These are phyloP conservation scores for Magnaporthales sp. DNA, from an alignment of 2,329 filamentous ascomycete genomes.

Conservation along the genomic window DNA sequence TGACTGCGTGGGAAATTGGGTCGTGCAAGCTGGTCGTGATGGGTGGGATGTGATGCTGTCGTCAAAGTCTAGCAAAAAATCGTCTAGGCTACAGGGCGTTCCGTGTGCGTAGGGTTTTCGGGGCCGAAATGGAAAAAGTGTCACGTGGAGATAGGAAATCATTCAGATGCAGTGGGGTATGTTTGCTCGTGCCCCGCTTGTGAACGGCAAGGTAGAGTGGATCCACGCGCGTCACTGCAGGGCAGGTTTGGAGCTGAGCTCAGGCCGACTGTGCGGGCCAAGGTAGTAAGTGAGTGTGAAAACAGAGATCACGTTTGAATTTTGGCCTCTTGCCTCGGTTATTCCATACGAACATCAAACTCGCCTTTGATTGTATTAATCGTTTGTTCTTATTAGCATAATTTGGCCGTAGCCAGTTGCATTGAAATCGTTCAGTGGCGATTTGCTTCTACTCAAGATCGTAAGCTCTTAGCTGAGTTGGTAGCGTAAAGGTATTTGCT, in stretches of 20 bases:
- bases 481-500: background rate
- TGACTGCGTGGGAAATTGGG: slow-evolving; percentile 1
- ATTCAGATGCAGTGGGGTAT: background rate
- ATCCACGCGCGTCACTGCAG: background rate
- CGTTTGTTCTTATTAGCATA: no score
- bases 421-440: background rate
- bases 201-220: background rate
- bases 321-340: background rate
- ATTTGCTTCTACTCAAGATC: background rate
- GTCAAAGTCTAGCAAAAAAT: background rate
- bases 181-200: background rate
- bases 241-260: background rate
- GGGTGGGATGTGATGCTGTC: slow-evolving; percentile 1
- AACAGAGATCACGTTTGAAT: no score
- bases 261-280: background rate
- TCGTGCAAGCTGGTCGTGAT: background rate
- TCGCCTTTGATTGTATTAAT: background rate
- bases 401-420: background rate
- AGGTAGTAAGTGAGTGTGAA: background rate
- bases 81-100: background rate
- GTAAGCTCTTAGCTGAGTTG: background rate
- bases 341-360: background rate
- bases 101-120: background rate
- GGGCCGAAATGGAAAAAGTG: background rate
- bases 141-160: background rate